Evolutionary conservation across 169 alveolate genomes (phyloP), one percentile per base, ranked within the genome.

Genomic region (Eimeria necatrix): DNA sequence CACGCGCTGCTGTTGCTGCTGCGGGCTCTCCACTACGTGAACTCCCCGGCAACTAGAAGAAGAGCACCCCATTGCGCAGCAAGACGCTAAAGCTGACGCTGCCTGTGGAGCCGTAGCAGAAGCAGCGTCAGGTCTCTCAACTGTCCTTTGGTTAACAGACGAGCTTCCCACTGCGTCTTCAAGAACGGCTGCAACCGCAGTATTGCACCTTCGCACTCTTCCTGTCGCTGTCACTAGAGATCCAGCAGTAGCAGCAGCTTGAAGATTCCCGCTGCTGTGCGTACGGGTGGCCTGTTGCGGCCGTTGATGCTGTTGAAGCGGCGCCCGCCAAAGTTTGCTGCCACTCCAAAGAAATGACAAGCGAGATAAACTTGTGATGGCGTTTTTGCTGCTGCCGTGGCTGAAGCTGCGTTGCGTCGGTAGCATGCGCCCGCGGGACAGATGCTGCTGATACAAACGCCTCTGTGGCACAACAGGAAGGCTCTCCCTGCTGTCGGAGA

Each of bases 341-440:
- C 64, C 46, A n/a, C 68, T n/a, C 87, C 87, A 76, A 3, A 76
- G 64, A 53, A 10, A 76, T 41, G 87, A 76, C 61, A 76, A 49
- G 0, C 87, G 87, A 5, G 87, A 76, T 5, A 80, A 68, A 48
- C 59, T 32, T 8, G 85, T 53, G 12, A 74, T 48, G 53, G 64
- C 46, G 53, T 32, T n/a, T 41, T 48, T 76, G 87, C 87, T 76
- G 87, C 87, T 76, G 87, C 73, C 22, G 90, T 0, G 49, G 90
- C 90, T 53, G 73, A 32, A 41, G 90, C 90, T 81, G 71, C 70
- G 90, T 16, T 81, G 90, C 52, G 73, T 49, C n/a, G 60, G 74
- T 32, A 81, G 73, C 90, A n/a, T 81, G 70, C 90, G 70, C 24
- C 90, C 22, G 52, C 90, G 90, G 64, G 87, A 48, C 12, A 32